Base-by-base conservation (phyloP, 805 yeast genomes). In the Metschnikowia orientalis region DNA sequence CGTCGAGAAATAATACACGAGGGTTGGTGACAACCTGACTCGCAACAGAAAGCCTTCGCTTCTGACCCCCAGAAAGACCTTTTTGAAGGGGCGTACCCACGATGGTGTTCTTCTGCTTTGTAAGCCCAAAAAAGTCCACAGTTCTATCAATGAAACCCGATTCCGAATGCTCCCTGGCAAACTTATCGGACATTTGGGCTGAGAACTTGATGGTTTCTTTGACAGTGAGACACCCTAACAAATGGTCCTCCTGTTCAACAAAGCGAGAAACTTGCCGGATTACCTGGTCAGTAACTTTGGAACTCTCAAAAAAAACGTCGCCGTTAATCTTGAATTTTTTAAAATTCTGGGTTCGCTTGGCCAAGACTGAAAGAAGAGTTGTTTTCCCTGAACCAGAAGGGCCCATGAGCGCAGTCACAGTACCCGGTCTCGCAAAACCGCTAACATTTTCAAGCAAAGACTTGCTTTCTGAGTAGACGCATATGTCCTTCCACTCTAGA, bases 351-450 rank as follows among this genome's bases (percentile, higher is more conserved):
- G 69, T 61, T 40, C 81, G 55, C 26, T 75, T 69, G 0, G 85
- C 76, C 28, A 81, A 53, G 0, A 76, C 74, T 48, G 86, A 86
- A 13, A 86, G 61, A 30, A 86, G 52, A 0, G 95, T 83, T 0
- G 95, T 86, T 50, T 86, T 86, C 3, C 95, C 95, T 3, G 87
- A 77, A 0, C 95, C 95, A 0, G 89, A 80, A 0, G 94, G 90
- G 3, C 95, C 95, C 63, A 87, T 71, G 9, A 86, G 81, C 4
- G 94, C 94, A 54, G 85, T 68, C 18, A 87, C 34, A 10, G 40
- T 32, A 3, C 43, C 40, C 2, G 38, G 33, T n/a, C 15, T 12
- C 9, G 38, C 40, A 12, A 13, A 30, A 24, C 40, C 40, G 18
- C 37, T 35, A 13, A 39, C 40, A 18, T 33, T 16, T 4, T 39